Evolutionary conservation across 805 yeast genomes (phyloP).

Genomic region (Kodamaea kaohsiungensis): DNA sequence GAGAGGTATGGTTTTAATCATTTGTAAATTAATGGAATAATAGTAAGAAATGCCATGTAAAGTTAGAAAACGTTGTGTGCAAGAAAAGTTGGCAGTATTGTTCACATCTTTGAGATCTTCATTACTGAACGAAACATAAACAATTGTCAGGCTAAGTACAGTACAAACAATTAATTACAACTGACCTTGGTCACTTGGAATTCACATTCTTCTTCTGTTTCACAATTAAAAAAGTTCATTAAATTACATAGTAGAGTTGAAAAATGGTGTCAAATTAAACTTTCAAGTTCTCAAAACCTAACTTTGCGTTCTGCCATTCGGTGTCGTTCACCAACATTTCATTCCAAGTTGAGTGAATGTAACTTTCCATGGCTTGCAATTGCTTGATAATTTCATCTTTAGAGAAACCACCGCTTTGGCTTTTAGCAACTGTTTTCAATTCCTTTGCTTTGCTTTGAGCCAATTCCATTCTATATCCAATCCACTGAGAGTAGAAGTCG

Average conservation of each 20-base stretch:
- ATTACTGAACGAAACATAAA: too few relatives aligned
- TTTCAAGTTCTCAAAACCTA: conserved; percentile 8
- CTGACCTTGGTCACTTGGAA: not conserved
- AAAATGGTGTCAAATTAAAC: not conserved
- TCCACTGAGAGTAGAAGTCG: conserved; percentile 41
- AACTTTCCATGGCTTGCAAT: conserved; percentile 26
- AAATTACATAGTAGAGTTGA: not conserved
- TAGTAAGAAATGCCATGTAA: too few relatives aligned
- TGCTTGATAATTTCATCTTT: conserved; percentile 20
- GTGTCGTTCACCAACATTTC: conserved; percentile 30
- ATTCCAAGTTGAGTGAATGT: conserved; percentile 27
- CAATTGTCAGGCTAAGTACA: too few relatives aligned
- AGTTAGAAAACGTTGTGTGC: too few relatives aligned
- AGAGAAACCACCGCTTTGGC: conserved; percentile 22
- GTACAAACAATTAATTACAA: too few relatives aligned
- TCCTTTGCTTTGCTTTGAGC: conserved; percentile 25
- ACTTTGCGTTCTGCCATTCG: conserved; percentile 16
- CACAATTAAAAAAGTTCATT: not conserved
- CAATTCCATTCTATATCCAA: conserved; percentile 29
- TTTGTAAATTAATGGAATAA: too few relatives aligned
- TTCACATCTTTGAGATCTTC: too few relatives aligned
- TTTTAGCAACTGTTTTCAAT: conserved; percentile 17
- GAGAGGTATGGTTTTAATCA: too few relatives aligned
- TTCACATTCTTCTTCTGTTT: not conserved
- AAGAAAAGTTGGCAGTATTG: too few relatives aligned